A percentile compares a stretch with the other conserved stretches of the same genome.
Conservation (phyloP, 2,329 filamentous ascomycete genomes). For the Paecilomyces variotii region DNA sequence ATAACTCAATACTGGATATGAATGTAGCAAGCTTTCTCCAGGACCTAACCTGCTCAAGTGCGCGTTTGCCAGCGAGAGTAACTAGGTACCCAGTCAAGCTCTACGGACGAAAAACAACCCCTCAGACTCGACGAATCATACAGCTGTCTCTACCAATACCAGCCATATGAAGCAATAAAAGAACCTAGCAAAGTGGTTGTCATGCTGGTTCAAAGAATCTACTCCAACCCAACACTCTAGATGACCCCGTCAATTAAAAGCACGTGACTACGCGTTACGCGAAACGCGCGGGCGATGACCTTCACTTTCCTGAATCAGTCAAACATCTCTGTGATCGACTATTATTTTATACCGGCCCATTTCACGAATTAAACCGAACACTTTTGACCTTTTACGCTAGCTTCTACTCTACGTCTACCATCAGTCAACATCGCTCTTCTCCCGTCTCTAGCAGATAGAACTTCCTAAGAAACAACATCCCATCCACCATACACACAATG, state of each 20-base stretch:
- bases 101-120: neutral
- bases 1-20: too few species aligned
- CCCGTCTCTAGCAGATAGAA: neutral
- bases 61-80: too few species aligned
- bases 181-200: too few species aligned
- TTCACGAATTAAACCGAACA: neutral
- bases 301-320: neutral
- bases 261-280: constrained; percentile 18
- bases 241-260: neutral
- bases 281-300: constrained; percentile 1
- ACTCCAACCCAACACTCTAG: neutral
- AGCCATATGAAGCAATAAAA: neutral
- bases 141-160: neutral
- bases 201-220: too few species aligned
- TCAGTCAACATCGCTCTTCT: neutral
- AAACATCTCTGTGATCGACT: neutral
- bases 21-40: too few species aligned
- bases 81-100: neutral
- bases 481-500: constrained; percentile 42
- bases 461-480: neutral
- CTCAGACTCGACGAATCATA: neutral
- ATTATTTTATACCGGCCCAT: neutral
- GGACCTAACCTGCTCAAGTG: neutral
- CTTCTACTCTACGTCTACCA: neutral
- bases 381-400: too few species aligned